phyloP scores from a whole-genome alignment of 1,139 yeast species.

The Geotrichum phurueaensis region DNA sequence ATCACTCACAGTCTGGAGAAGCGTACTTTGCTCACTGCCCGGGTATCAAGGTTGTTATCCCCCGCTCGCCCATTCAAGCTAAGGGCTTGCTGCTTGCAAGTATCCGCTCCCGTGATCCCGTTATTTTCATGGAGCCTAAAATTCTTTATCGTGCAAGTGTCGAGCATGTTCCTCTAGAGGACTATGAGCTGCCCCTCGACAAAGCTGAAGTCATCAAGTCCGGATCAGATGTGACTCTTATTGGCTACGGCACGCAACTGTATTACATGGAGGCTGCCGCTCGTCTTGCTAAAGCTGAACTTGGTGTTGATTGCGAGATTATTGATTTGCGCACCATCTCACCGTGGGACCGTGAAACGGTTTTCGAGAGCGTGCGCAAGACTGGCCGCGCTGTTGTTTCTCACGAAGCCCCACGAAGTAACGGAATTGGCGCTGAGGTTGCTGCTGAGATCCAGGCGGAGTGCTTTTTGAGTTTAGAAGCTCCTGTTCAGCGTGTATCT shows the following conservation, averaged over 20 bases:
- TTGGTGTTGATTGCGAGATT: slow-evolving; percentile 33
- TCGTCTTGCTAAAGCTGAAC: slow-evolving; percentile 28
- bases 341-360: slow-evolving; percentile 37
- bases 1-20: slow-evolving; percentile 37
- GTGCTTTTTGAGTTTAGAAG: slow-evolving; percentile 33
- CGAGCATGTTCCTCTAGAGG: slow-evolving; percentile 35
- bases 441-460: slow-evolving; percentile 35
- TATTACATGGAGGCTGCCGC: slow-evolving; percentile 34
- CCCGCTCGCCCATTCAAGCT: slow-evolving; percentile 37
- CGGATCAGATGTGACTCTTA: slow-evolving; percentile 33
- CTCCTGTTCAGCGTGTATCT: slow-evolving; percentile 36
- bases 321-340: slow-evolving; percentile 35
- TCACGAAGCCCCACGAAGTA: slow-evolving; percentile 34
- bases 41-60: slow-evolving; percentile 35
- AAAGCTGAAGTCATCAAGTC: slow-evolving; percentile 32
- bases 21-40: slow-evolving; percentile 36
- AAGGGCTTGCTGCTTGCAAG: slow-evolving; percentile 34
- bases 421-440: slow-evolving; percentile 35
- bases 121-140: slow-evolving; percentile 38
- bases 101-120: slow-evolving; percentile 34
- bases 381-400: slow-evolving; percentile 35
- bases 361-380: slow-evolving; percentile 31
- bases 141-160: slow-evolving; percentile 34
- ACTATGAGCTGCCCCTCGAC: slow-evolving; percentile 33
- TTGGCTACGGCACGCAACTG: slow-evolving; percentile 36